These are phyloP conservation scores for Pichia scutulata DNA, from an alignment of 805 yeast genomes.

Conservation along the genomic window DNA sequence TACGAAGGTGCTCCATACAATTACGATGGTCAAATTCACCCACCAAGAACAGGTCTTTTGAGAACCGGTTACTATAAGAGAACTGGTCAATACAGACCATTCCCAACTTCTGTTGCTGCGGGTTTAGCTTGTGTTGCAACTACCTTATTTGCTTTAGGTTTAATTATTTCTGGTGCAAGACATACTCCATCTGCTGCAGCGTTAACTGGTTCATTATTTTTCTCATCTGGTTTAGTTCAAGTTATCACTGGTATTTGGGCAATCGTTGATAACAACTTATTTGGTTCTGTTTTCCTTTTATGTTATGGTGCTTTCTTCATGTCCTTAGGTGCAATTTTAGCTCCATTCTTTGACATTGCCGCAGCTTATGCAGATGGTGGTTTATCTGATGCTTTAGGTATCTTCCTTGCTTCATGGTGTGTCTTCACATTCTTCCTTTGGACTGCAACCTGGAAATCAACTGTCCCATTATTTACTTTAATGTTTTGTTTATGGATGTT, in stretches of 20 bases:
- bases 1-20: conserved; percentile 12
- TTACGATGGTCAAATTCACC: conserved; percentile 25
- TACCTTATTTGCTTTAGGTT: conserved; percentile 41
- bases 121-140: conserved; percentile 40
- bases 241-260: conserved; percentile 47
- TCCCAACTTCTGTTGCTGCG: conserved; percentile 42
- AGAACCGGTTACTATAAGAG: conserved; percentile 38
- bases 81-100: conserved; percentile 34
- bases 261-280: conserved; percentile 37
- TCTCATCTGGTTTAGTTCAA: conserved; percentile 43
- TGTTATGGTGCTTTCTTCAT: conserved; percentile 45
- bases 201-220: conserved; percentile 36
- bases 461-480: conserved; percentile 31
- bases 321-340: conserved; percentile 35
- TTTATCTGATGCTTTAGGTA: conserved; percentile 35
- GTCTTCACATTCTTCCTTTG: conserved; percentile 38
- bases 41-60: conserved; percentile 34
- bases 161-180: conserved; percentile 36
- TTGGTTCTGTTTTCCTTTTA: conserved; percentile 39
- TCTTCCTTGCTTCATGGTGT: conserved; percentile 40
- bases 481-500: conserved; percentile 35
- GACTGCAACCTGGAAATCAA: conserved; percentile 37
- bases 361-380: conserved; percentile 32
- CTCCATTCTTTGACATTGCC: conserved; percentile 36
- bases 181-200: conserved; percentile 37